Conservation (phyloP, 768 basidiomycete genomes). For the Rhizopogon vesiculosus region DNA sequence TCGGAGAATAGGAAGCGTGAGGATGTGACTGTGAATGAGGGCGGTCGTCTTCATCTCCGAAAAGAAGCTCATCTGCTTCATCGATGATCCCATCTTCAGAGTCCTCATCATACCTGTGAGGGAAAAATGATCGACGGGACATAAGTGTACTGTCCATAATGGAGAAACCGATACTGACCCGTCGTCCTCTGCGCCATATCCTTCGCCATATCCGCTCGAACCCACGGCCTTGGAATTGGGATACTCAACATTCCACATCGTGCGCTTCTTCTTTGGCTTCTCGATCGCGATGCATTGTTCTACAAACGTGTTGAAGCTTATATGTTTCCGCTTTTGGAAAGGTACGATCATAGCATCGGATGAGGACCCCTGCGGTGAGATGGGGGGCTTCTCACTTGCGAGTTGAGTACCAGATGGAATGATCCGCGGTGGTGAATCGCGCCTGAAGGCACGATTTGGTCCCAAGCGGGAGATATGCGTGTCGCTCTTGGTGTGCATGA, state of each 20-base stretch:
- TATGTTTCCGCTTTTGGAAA: constrained; percentile 72
- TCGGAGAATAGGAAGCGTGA: constrained; percentile 13
- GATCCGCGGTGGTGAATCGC: constrained; percentile 70
- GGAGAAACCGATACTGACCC: constrained; percentile 41
- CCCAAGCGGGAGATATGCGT: constrained; percentile 67
- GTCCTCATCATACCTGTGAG: constrained; percentile 62
- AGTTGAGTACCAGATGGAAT: constrained; percentile 5
- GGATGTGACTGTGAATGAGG: constrained; percentile 1
- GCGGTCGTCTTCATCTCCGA: constrained; percentile 23
- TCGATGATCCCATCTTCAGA: constrained; percentile 52
- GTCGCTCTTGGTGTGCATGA: constrained; percentile 86
- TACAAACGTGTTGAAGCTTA: constrained; percentile 97
- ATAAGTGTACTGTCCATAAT: background rate
- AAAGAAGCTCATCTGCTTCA: constrained; percentile 37
- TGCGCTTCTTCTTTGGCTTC: constrained; percentile 46
- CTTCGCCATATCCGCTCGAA: constrained; percentile 20
- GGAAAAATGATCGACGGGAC: constrained; percentile 2
- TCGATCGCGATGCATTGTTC: constrained; percentile 94
- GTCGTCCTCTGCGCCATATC: constrained; percentile 45
- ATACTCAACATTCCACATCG: constrained; percentile 24
- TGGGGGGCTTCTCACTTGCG: constrained; percentile 5
- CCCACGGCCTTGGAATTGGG: constrained; percentile 3
- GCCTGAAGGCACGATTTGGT: constrained; percentile 42
- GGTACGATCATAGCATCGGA: constrained; percentile 8
- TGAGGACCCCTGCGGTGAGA: constrained; percentile 12